These are phyloP conservation scores for Pseudoturritis turrita DNA, from an alignment of 345 rosid species.

Conservation along the genomic window DNA sequence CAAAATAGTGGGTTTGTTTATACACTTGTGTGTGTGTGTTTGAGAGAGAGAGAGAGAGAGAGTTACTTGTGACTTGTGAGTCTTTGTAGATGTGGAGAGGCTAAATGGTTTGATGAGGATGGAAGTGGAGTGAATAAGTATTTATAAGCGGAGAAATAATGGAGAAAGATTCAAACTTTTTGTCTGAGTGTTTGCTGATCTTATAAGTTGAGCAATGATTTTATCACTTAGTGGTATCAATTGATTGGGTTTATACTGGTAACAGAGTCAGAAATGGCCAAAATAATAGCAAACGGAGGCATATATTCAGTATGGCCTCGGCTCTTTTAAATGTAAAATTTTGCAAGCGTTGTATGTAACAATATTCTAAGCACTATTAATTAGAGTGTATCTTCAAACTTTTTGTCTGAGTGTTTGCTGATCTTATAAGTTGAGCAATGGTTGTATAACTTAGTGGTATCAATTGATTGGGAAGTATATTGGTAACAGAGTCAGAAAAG, in stretches of 20 bases:
- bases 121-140: constrained; percentile 12
- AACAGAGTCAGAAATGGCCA: neutral
- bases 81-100: constrained; percentile 13
- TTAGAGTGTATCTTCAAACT: neutral
- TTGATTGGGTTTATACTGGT: neutral
- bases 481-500: no score
- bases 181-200: constrained; percentile 11
- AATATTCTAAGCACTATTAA: no score
- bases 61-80: constrained; percentile 11
- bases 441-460: constrained; percentile 8
- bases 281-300: neutral
- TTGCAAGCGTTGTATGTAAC: no score
- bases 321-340: no score
- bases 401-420: constrained; percentile 17
- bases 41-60: neutral
- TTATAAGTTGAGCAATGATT: neutral
- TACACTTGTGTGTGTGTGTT: neutral
- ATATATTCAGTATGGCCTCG: neutral
- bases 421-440: neutral
- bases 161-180: neutral
- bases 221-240: constrained; percentile 4
- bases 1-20: neutral
- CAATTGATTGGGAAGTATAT: neutral
- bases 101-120: constrained; percentile 15
- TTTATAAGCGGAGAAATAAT: constrained; percentile 21